Evolutionary conservation across 2,329 filamentous ascomycete species (phyloP), one percentile per base, ranked within the genome.

Genomic region (Ilyonectria sp.): DNA sequence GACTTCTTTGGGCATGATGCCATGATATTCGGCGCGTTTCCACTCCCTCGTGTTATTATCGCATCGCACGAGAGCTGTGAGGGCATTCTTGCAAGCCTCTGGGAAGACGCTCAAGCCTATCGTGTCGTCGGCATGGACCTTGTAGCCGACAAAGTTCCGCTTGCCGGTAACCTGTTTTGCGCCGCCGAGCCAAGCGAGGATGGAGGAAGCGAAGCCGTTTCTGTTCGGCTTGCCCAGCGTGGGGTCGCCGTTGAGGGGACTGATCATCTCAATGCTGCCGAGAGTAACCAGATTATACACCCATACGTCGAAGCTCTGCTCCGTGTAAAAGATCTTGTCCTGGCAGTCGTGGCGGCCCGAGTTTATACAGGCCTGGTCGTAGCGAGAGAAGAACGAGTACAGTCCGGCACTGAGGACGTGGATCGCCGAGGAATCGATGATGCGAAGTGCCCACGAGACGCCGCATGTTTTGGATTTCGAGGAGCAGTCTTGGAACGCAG

Each of bases 361-460:
- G 19, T 73, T 63, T 49, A 77, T 33, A 60, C 76, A 79, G 8
- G 43, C 63, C 55, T 79, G 75, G 13, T 67, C 49, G 59, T 79
- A 78, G 31, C 59, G 31, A 0, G 65, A 40, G 64, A 77, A 79
- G 69, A 71, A 79, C 0, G 69, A 75, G 63, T 79, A 79, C 15
- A 79, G 46, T 2, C 78, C 77, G 1, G 77, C 73, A 6, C 75
- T 70, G 0, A 74, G 64, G 35, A 79, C 68, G 10, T 74, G 66
- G 1, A 80, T 43, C 15, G 73, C 68, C 0, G 57, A 46, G 0
- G 72, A 73, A 4, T 70, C 60, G 17, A 66, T 59, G 13, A 79
- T 69, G 2, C 72, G 66, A 1, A 77, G 10, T 11, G 70, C 71
- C 76, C 76, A 79, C 4, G 75, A 68, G 9, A 71, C 60, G 29